Percentiles rank a stretch among this genome's conserved stretches.
phyloP scores from a whole-genome alignment of 2,329 filamentous ascomycete species.

The Ambrosiella xylebori region DNA sequence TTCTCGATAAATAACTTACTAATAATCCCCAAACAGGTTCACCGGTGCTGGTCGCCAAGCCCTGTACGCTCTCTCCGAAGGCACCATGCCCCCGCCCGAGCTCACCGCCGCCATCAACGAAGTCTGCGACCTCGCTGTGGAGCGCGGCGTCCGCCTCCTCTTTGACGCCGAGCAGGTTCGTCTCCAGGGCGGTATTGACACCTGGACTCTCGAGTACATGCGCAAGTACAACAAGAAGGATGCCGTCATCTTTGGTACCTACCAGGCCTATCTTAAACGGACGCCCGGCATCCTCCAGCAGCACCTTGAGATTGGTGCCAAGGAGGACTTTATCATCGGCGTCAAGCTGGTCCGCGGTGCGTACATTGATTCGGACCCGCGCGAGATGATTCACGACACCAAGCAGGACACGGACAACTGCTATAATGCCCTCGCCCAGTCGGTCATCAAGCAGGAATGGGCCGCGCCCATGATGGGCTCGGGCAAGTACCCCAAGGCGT shows the following conservation, averaged over 20 bases:
- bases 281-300: slow-evolving; percentile 36
- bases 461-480: slow-evolving; percentile 26
- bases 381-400: slow-evolving; percentile 53
- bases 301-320: slow-evolving; percentile 41
- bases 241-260: slow-evolving; percentile 64
- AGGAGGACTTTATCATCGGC: slow-evolving; percentile 48
- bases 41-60: slow-evolving; percentile 66
- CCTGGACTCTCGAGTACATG: slow-evolving; percentile 64
- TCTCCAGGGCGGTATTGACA: slow-evolving; percentile 63
- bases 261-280: slow-evolving; percentile 59
- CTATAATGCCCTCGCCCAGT: slow-evolving; percentile 55
- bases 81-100: slow-evolving; percentile 42
- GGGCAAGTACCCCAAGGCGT: slow-evolving; percentile 36
- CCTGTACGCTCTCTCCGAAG: slow-evolving; percentile 45
- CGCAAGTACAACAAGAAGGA: slow-evolving; percentile 54
- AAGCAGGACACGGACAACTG: slow-evolving; percentile 53
- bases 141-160: slow-evolving; percentile 54
- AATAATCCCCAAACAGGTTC: slow-evolving; percentile 31
- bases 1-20: background rate
- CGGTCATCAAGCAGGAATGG: slow-evolving; percentile 49
- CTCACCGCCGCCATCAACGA: slow-evolving; percentile 54
- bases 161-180: slow-evolving; percentile 76
- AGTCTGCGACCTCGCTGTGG: slow-evolving; percentile 55
- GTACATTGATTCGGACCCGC: slow-evolving; percentile 53
- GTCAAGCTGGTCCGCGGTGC: slow-evolving; percentile 63